Base-by-base conservation (phyloP, 2,329 filamentous ascomycete genomes). In the Ceratocystis smalleyi region DNA sequence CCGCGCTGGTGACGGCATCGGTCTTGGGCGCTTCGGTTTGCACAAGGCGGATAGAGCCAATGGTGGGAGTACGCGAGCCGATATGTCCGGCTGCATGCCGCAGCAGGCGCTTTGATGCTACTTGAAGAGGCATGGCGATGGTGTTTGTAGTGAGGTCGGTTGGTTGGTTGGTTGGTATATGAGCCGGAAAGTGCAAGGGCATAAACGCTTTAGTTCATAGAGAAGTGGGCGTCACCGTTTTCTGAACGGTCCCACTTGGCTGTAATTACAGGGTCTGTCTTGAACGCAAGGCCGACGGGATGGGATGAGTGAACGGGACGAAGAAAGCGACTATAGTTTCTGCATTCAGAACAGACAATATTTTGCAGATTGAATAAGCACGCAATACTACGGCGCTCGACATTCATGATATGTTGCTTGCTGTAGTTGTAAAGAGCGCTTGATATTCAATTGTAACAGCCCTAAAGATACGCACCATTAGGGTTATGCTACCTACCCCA, bases 21-120 rank as follows among this genome's bases (percentile, higher is more conserved):
- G 67, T 65, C 24, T 57, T 59, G 24, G 66, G 62, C 22, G 64
- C 69, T 71, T 66, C 77, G 74, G 1, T 81, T 78, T 19, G 75
- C 74, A 68, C 75, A 75, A 68, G 83, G 78, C 32, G 74, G 72
- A 61, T 75, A 73, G 63, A 78, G 77, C 72, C 78, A 78, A 75
- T 80, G 78, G 72, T 81, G 83, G 61, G 77, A 66, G 51, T 43
- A 70, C 70, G 80, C 82, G 62, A 10, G 19, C 51, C 19, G 24
- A 60, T n/a, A n/a, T n/a, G 61, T 30, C 43, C 22, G 19, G 43
- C 19, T 5, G 30, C 64, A 27, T 2, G 30, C 10, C 43, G 43
- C 8, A 45, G 17, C 6, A 65, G 5, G 10, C 43, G 54, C 17
- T 43, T 32, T 10, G 54, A 47, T 1, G 12, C 45, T 19, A 55